A percentile compares a stretch with the other conserved stretches of the same genome.
Evolutionary conservation across 2,329 filamentous ascomycete species (phyloP).

Genomic region (Ceratocystis harringtonii): DNA sequence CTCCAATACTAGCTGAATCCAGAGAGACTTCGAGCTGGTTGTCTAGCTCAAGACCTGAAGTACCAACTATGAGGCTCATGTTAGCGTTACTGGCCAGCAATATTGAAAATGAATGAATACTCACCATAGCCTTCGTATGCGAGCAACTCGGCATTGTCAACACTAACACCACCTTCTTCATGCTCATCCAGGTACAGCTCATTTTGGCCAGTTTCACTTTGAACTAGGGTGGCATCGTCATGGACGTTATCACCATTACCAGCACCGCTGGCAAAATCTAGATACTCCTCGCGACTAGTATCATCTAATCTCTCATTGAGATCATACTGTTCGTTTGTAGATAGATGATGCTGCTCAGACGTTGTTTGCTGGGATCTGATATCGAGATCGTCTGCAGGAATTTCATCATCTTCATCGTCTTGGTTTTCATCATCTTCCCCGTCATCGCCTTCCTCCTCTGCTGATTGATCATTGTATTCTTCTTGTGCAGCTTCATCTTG

Average conservation of each 20-base stretch:
- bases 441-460: constrained; percentile 17
- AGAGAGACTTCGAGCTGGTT: constrained; percentile 1
- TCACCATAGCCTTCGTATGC: constrained; percentile 10
- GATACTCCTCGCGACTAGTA: constrained; percentile 14
- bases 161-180: constrained; percentile 13
- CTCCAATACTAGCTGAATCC: constrained; percentile 1
- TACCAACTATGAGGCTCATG: constrained; percentile 3
- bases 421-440: constrained; percentile 16
- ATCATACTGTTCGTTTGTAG: constrained; percentile 25
- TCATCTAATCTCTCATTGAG: constrained; percentile 21
- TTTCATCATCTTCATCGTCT: constrained; percentile 16
- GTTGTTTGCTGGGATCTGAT: constrained; percentile 17
- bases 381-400: constrained; percentile 16
- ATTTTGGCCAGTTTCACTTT: constrained; percentile 16
- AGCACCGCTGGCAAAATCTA: constrained; percentile 18
- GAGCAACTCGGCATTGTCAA: constrained; percentile 11
- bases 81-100: neutral
- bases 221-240: constrained; percentile 16
- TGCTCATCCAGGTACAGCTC: constrained; percentile 18
- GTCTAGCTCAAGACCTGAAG: constrained; percentile 10
- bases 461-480: constrained; percentile 17
- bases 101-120: neutral
- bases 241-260: constrained; percentile 20
- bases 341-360: constrained; percentile 19
- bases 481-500: constrained; percentile 14